Conservation (phyloP, 2,329 filamentous ascomycete genomes). For the Colletotrichum tropicicola region DNA sequence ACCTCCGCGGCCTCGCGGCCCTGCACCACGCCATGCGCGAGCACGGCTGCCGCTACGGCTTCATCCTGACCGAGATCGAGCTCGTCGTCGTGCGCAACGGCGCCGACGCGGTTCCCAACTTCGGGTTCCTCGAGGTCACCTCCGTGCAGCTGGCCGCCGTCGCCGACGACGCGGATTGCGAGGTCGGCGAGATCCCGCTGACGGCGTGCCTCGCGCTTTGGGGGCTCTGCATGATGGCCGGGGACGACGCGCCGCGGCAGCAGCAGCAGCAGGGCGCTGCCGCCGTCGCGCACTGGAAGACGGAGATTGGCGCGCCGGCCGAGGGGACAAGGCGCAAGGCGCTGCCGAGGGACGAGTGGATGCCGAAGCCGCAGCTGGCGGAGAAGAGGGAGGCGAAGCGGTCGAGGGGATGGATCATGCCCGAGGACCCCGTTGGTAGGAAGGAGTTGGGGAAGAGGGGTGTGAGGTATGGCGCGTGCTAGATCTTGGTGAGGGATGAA, state of each 20-base stretch:
- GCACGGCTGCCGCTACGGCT: slow-evolving; percentile 91
- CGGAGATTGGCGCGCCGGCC: slow-evolving; percentile 79
- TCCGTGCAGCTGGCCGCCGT: slow-evolving; percentile 64
- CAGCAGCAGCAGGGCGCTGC: slow-evolving; percentile 51
- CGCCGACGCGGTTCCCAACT: slow-evolving; percentile 75
- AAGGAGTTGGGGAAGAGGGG: slow-evolving; percentile 77
- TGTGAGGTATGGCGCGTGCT: slow-evolving; percentile 63
- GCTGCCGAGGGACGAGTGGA: slow-evolving; percentile 76
- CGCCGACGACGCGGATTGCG: slow-evolving; percentile 39
- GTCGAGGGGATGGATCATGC: slow-evolving; percentile 77
- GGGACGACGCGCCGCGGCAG: slow-evolving; percentile 56
- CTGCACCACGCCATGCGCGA: slow-evolving; percentile 93
- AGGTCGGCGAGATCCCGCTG: slow-evolving; percentile 55
- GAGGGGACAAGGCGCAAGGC: slow-evolving; percentile 77
- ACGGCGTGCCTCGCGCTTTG: slow-evolving; percentile 80
- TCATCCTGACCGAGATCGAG: slow-evolving; percentile 96
- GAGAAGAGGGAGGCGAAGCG: slow-evolving; percentile 83
- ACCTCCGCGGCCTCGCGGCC: slow-evolving; percentile 86
- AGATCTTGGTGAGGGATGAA: too few relatives aligned
- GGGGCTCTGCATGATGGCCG: slow-evolving; percentile 78
- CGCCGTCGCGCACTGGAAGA: slow-evolving; percentile 70
- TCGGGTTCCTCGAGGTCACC: slow-evolving; percentile 85
- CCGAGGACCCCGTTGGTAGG: slow-evolving; percentile 76
- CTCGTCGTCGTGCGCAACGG: slow-evolving; percentile 89
- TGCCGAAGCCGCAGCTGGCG: slow-evolving; percentile 75